phyloP scores from a whole-genome alignment of 2,329 filamentous ascomycete species.

The Claviceps spartinae region DNA sequence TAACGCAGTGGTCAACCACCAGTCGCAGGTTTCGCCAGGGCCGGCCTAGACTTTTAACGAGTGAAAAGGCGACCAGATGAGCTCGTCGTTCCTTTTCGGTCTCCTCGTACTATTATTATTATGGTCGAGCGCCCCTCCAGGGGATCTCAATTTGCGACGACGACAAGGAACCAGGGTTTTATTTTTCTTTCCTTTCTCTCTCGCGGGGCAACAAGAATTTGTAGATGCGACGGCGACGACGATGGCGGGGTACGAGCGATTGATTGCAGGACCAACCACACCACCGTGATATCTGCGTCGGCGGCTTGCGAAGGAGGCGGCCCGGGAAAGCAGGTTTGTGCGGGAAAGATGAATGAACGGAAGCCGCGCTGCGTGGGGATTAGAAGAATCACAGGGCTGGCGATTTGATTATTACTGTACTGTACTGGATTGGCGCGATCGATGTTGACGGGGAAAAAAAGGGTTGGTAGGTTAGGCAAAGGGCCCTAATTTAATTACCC shows the following conservation, averaged over 20 bases:
- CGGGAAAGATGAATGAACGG: not conserved
- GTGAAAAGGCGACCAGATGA: not conserved
- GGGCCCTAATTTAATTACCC: too few species aligned
- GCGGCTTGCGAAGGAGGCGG: not conserved
- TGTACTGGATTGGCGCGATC: too few species aligned
- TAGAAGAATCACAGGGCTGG: too few species aligned
- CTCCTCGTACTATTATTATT: not conserved
- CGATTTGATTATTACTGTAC: too few species aligned
- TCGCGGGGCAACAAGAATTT: not conserved
- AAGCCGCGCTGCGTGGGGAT: not conserved
- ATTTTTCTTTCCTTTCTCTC: too few species aligned
- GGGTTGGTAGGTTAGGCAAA: too few species aligned
- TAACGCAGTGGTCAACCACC: not conserved
- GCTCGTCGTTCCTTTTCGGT: not conserved
- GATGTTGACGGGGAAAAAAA: not conserved
- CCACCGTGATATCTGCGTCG: constrained; percentile 2
- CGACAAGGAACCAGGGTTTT: not conserved
- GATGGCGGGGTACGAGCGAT: not conserved
- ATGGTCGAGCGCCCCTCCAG: not conserved
- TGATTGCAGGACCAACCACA: constrained; percentile 1
- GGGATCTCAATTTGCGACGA: not conserved
- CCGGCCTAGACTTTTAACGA: not conserved
- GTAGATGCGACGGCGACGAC: not conserved
- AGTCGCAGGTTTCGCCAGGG: not conserved
- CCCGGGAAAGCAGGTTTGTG: not conserved